Evolutionary conservation across 1,139 yeast species (phyloP), one percentile per base, ranked within the genome.

Genomic region (Pneumocystis canis): DNA sequence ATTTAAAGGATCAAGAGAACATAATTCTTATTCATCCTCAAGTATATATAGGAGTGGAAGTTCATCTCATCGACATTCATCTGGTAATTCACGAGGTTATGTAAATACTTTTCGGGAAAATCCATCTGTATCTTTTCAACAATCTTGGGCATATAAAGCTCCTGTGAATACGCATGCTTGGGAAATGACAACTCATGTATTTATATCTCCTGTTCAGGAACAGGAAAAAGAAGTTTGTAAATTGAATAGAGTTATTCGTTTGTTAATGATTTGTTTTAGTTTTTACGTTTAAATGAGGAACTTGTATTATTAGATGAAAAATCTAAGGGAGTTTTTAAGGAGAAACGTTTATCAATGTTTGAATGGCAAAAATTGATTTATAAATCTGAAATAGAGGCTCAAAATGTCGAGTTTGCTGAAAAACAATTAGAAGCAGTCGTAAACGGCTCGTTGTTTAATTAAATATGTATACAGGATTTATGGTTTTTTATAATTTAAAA

Each of bases 351-450:
- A 31, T 66, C 66, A 4, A 37, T 65, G 31, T 35, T 30, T n/a
- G 28, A 64, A 39, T 65, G 67, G 67, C 66, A 65, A 59, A 57
- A 53, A 11, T 31, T 65, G 31, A 33, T 18, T 11, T 35, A 65
- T 25, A 66, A 65, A 37, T 58, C 62, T 3, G 60, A 58, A 47
- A 58, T 66, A 35, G 67, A 65, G 11, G 47, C 64, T 37, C 61
- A 62, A 32, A 58, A 62, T 31, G 66, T 63, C 28, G 66, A 65
- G 28, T 54, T 62, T n/a, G 62, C 66, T 2, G 67, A 64, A 41
- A 58, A 53, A 16, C 66, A 65, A 28, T 58, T 65, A 58, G 60
- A 56, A 60, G 63, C 65, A 30, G 25, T 62, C 20, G 63, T 6
- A 58, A 65, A 60, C 64, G 56, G 57, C 11, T 33, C 30, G 5